A percentile compares a stretch with the other conserved stretches of the same genome.
Evolutionary conservation across 73 alveolate genomes (phyloP).

Genomic region (Paramecium bursaria): DNA sequence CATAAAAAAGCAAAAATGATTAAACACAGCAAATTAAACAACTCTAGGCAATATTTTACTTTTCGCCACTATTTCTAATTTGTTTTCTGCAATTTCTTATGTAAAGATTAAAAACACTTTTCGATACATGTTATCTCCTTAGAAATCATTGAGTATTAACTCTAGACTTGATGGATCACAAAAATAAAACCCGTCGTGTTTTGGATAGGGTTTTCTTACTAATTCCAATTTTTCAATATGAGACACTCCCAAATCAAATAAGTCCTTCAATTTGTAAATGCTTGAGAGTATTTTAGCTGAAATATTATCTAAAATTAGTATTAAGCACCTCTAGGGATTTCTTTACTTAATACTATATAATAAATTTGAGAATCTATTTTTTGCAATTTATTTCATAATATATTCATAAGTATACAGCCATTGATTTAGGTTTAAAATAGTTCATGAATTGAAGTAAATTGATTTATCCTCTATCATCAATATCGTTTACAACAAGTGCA

Average conservation of each 20-base stretch:
- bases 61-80: neutral
- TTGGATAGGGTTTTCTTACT: constrained; percentile 5
- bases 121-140: constrained; percentile 10
- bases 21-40: neutral
- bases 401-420: constrained; percentile 39
- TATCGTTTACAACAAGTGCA: constrained; percentile 21
- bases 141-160: neutral
- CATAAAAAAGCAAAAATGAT: neutral
- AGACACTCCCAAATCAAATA: constrained; percentile 35
- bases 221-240: constrained; percentile 40
- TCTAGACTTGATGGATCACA: constrained; percentile 1
- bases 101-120: constrained; percentile 36
- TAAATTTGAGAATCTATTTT: constrained; percentile 28
- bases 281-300: constrained; percentile 18
- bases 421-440: constrained; percentile 46
- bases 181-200: constrained; percentile 32
- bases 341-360: constrained; percentile 17
- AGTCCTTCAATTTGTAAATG: constrained; percentile 6
- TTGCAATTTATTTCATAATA: constrained; percentile 51
- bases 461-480: constrained; percentile 45
- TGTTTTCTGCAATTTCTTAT: constrained; percentile 13
- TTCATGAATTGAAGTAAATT: neutral
- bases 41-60: neutral
- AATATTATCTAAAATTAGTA: constrained; percentile 24
- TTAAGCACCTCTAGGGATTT: constrained; percentile 29